Percentiles rank a stretch among this genome's conserved stretches.
These are phyloP conservation scores for Gracilaria vermiculophylla DNA, from an alignment of 23 red algal species.

Conservation along the genomic window DNA sequence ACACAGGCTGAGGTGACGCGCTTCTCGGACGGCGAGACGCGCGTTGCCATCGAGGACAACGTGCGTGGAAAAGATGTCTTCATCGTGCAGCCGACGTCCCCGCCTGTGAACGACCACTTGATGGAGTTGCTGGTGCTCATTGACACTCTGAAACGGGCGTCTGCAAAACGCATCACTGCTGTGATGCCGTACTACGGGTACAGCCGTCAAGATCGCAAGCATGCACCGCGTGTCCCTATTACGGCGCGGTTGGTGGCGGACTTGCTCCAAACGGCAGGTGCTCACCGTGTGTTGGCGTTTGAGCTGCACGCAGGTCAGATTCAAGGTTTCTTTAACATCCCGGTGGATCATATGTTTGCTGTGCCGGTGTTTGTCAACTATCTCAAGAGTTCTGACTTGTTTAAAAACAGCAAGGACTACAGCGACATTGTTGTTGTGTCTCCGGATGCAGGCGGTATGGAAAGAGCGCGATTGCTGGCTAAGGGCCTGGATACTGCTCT, in stretches of 20 bases:
- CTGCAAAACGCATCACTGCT: conserved; percentile 97
- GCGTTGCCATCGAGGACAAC: conserved; percentile 96
- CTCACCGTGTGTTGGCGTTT: conserved; percentile 95
- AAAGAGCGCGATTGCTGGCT: conserved; percentile 93
- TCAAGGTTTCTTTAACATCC: conserved; percentile 99
- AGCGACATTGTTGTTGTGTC: conserved; percentile 83
- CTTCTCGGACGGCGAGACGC: conserved; percentile 97
- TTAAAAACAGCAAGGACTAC: neutral
- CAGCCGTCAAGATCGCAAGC: conserved; percentile 93
- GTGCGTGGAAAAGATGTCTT: conserved; percentile 99
- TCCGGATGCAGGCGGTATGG: conserved; percentile 97
- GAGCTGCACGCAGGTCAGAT: conserved; percentile 99
- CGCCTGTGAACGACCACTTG: conserved; percentile 98
- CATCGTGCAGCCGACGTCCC: conserved; percentile 92
- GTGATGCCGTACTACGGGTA: conserved; percentile 99
- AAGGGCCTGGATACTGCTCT: conserved; percentile 88
- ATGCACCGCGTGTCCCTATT: conserved; percentile 95
- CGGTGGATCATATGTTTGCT: conserved; percentile 99
- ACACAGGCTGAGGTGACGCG: conserved; percentile 78
- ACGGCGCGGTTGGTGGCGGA: conserved; percentile 94
- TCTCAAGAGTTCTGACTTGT: conserved; percentile 29
- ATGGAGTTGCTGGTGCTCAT: conserved; percentile 99
- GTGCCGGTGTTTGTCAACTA: conserved; percentile 93
- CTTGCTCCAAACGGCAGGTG: conserved; percentile 88
- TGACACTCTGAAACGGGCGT: conserved; percentile 97